These are phyloP conservation scores for Pseudocercospora pini-densiflorae DNA, from an alignment of 2,329 filamentous ascomycete species.

Conservation along the genomic window DNA sequence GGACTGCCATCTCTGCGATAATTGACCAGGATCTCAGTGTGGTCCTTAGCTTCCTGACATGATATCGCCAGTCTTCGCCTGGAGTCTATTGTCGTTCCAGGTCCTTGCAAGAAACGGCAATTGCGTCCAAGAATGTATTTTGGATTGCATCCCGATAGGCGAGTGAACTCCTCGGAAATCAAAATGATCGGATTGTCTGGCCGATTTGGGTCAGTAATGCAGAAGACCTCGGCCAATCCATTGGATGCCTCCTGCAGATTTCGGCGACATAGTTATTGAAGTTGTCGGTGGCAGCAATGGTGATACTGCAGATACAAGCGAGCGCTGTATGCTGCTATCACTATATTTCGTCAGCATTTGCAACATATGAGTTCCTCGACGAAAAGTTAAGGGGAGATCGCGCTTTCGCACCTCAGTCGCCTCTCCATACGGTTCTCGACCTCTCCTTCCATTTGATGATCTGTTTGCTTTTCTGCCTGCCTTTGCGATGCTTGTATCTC, in stretches of 20 bases:
- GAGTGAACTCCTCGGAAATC: conserved; percentile 75
- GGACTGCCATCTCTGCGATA: conserved; percentile 74
- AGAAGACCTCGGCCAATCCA: conserved; percentile 76
- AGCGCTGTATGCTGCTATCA: neutral
- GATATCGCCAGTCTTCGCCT: conserved; percentile 65
- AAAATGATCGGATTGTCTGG: conserved; percentile 77
- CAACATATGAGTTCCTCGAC: neutral
- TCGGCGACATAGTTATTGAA: neutral
- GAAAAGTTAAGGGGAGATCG: neutral
- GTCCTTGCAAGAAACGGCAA: conserved; percentile 77
- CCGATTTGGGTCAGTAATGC: conserved; percentile 72
- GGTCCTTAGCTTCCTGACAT: conserved; percentile 65
- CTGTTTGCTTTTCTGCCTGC: too few species aligned
- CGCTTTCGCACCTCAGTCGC: conserved; percentile 5
- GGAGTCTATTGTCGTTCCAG: conserved; percentile 67
- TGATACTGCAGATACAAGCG: neutral
- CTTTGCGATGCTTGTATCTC: neutral
- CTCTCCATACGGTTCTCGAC: conserved; percentile 6
- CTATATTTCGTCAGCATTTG: neutral
- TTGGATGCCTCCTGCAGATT: conserved; percentile 69
- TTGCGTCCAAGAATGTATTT: conserved; percentile 75
- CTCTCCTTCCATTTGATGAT: neutral
- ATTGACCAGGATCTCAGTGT: conserved; percentile 75
- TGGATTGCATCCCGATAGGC: conserved; percentile 74
- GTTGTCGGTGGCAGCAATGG: neutral